Evolutionary conservation across 495 filamentous ascomycete species (phyloP).

Genomic region (Lophiotrema nucula): DNA sequence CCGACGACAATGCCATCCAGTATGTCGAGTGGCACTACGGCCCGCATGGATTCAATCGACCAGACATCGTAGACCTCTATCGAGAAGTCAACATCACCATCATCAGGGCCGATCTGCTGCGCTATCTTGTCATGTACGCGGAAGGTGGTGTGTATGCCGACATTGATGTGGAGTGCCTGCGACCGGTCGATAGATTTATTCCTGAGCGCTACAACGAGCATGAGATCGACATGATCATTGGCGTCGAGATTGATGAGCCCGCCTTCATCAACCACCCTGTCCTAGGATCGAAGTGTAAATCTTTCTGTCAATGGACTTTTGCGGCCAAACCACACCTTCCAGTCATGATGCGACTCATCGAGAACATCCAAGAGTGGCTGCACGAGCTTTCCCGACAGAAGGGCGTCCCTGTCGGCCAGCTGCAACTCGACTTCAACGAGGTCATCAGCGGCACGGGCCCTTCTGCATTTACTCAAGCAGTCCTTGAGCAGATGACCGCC

Average conservation of each 20-base stretch:
- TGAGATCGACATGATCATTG: constrained; percentile 61
- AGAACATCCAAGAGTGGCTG: constrained; percentile 61
- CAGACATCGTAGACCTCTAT: constrained; percentile 61
- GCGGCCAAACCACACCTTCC: constrained; percentile 61
- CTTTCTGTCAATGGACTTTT: constrained; percentile 71
- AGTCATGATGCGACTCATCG: constrained; percentile 61
- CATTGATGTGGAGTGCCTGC: constrained; percentile 51
- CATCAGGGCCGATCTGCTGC: constrained; percentile 55
- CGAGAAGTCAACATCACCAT: constrained; percentile 56
- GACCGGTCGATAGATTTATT: constrained; percentile 48
- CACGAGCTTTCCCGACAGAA: constrained; percentile 55
- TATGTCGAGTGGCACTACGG: constrained; percentile 62
- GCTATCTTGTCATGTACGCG: constrained; percentile 54
- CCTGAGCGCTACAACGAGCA: constrained; percentile 45
- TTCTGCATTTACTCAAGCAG: constrained; percentile 61
- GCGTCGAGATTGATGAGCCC: constrained; percentile 65
- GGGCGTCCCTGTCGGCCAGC: constrained; percentile 50
- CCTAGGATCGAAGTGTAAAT: constrained; percentile 59
- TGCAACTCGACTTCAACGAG: constrained; percentile 64
- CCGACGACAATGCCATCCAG: constrained; percentile 57
- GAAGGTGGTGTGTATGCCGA: constrained; percentile 54
- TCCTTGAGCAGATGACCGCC: constrained; percentile 58
- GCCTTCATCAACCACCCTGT: constrained; percentile 60
- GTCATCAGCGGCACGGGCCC: constrained; percentile 67
- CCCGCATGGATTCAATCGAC: constrained; percentile 56